Evolutionary conservation across 2,329 filamentous ascomycete genomes (phyloP).

Genomic region (Aspergillus uvarum): DNA sequence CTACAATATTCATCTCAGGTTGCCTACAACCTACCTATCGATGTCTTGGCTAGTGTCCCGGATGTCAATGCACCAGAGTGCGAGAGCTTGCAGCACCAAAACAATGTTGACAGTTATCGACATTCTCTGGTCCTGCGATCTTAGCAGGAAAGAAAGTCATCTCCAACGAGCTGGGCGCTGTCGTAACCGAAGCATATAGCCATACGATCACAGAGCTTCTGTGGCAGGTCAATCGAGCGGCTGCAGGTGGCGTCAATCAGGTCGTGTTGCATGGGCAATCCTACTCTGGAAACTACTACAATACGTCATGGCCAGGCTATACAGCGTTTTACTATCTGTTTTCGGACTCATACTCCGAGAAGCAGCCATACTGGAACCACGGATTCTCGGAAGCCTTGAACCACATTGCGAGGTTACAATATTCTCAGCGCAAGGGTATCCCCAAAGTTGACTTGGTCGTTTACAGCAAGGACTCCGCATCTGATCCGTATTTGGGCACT

Average conservation of each 20-base stretch:
- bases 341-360: conserved; percentile 31
- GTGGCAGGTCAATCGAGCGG: conserved; percentile 40
- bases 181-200: conserved; percentile 23
- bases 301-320: conserved; percentile 52
- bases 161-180: conserved; percentile 41
- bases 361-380: conserved; percentile 21
- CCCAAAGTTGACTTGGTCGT: conserved; percentile 46
- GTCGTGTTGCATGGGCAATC: conserved; percentile 48
- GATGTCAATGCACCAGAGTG: conserved; percentile 39
- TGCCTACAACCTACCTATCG: conserved; percentile 43
- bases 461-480: conserved; percentile 33
- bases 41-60: conserved; percentile 38
- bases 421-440: conserved; percentile 30
- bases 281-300: conserved; percentile 43
- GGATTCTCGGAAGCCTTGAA: conserved; percentile 18
- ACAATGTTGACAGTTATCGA: conserved; percentile 40
- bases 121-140: conserved; percentile 41
- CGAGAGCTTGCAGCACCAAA: conserved; percentile 37
- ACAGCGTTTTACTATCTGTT: conserved; percentile 47
- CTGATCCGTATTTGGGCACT: conserved; percentile 13
- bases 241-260: conserved; percentile 46
- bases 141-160: conserved; percentile 40
- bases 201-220: conserved; percentile 31
- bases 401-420: conserved; percentile 19
- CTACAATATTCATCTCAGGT: conserved; percentile 39